Evolutionary conservation across 139 green algal species (phyloP).

Genomic region (Chlamydomonas schloesseri): DNA sequence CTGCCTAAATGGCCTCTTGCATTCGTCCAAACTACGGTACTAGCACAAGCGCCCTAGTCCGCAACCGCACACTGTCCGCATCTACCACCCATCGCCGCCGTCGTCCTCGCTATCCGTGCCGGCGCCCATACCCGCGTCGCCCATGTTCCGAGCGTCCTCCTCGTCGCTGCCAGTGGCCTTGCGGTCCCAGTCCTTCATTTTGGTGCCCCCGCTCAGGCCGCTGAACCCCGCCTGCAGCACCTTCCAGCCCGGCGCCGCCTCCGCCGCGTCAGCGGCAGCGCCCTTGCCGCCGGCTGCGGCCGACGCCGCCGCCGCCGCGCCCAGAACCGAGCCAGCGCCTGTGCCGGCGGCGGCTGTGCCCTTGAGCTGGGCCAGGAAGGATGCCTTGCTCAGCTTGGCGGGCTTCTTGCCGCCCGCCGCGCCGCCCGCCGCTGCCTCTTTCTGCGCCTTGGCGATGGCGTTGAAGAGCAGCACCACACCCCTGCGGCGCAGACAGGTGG

Average conservation of each 20-base stretch:
- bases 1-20: no score
- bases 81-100: neutral
- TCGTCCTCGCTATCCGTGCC: conserved; percentile 26
- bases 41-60: no score
- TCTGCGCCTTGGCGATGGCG: conserved; percentile 85
- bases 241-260: conserved; percentile 68
- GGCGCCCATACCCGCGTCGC: neutral
- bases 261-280: conserved; percentile 17
- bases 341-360: neutral
- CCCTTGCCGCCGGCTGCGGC: conserved; percentile 18
- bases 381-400: conserved; percentile 68
- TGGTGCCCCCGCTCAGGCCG: conserved; percentile 75
- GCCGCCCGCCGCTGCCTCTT: conserved; percentile 35
- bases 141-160: conserved; percentile 38
- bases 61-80: no score
- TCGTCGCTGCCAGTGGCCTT: conserved; percentile 48
- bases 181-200: conserved; percentile 93
- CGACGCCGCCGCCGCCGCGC: conserved; percentile 36
- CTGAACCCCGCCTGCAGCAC: conserved; percentile 81
- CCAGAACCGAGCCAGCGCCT: neutral
- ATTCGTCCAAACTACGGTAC: no score
- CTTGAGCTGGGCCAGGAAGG: conserved; percentile 82
- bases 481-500: no score
- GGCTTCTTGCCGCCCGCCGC: conserved; percentile 59
- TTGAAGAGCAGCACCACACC: conserved; percentile 94